These are phyloP conservation scores for Verticillium zaregamsianum DNA, from an alignment of 2,329 filamentous ascomycete species.

Conservation along the genomic window DNA sequence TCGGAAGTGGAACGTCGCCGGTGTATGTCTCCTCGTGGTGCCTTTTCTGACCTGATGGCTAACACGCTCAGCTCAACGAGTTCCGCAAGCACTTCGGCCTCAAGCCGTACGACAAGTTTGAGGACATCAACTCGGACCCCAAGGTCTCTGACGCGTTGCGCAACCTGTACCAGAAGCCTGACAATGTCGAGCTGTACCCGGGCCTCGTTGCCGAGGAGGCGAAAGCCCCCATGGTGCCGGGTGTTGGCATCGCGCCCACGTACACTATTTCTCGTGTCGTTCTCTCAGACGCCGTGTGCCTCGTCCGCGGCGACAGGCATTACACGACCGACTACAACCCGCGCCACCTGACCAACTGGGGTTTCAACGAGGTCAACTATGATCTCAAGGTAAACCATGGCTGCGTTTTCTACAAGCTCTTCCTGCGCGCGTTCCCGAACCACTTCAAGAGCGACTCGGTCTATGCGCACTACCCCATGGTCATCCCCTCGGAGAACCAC, in stretches of 20 bases:
- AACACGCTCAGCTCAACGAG: conserved; percentile 8
- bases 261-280: conserved; percentile 76
- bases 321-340: conserved; percentile 77
- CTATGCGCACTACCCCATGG: conserved; percentile 76
- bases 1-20: conserved; percentile 71
- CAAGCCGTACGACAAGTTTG: conserved; percentile 71
- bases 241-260: conserved; percentile 69
- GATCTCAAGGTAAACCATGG: conserved; percentile 74
- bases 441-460: conserved; percentile 75
- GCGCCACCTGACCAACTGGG: conserved; percentile 77
- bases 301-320: conserved; percentile 74
- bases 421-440: conserved; percentile 73
- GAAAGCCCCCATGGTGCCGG: conserved; percentile 69
- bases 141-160: conserved; percentile 62
- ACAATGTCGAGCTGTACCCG: conserved; percentile 77
- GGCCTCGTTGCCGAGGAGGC: conserved; percentile 73
- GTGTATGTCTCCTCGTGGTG: conserved; percentile 18
- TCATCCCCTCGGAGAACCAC: conserved; percentile 66
- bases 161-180: conserved; percentile 71
- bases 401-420: conserved; percentile 80
- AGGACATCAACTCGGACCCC: conserved; percentile 78
- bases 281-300: conserved; percentile 71
- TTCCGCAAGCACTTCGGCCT: conserved; percentile 80
- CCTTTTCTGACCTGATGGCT: background rate
- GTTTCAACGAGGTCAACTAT: conserved; percentile 69